Conservation (phyloP, 805 yeast species). For the Candida maesae region DNA sequence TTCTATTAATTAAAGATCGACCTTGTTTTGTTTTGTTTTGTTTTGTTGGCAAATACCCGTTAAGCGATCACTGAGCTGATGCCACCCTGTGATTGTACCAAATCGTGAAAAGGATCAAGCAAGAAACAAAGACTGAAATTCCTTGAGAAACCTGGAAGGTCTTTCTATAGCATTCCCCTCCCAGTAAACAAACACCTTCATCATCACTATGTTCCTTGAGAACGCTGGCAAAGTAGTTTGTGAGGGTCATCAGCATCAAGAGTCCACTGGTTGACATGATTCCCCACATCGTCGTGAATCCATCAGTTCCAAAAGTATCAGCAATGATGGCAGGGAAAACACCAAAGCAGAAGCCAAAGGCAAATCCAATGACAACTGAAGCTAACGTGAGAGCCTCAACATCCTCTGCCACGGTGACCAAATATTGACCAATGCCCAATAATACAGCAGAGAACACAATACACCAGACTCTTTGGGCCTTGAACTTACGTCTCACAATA, state of each 20-base stretch:
- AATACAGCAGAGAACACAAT: constrained; percentile 40
- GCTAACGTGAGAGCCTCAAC: constrained; percentile 42
- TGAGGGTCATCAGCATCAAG: constrained; percentile 47
- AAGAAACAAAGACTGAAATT: constrained; percentile 8
- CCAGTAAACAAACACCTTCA: constrained; percentile 41
- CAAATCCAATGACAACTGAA: constrained; percentile 55
- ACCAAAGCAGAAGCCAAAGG: constrained; percentile 72
- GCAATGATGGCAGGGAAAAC: constrained; percentile 74
- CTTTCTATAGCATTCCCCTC: constrained; percentile 45
- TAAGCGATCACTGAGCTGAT: neutral
- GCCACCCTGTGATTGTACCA: constrained; percentile 17
- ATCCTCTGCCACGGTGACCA: constrained; percentile 34
- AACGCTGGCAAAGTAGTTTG: constrained; percentile 51
- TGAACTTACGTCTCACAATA: constrained; percentile 44
- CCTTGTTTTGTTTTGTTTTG: too few relatives aligned
- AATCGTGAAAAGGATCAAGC: constrained; percentile 13
- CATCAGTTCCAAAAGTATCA: constrained; percentile 62
- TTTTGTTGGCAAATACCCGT: too few relatives aligned
- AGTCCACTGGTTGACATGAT: constrained; percentile 69
- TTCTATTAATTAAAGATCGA: too few relatives aligned
- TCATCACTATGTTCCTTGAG: constrained; percentile 43
- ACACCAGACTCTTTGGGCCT: constrained; percentile 65
- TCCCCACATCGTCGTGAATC: constrained; percentile 77
- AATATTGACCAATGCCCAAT: constrained; percentile 35
- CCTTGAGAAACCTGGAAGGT: constrained; percentile 33